Evolutionary conservation across 2,329 filamentous ascomycete genomes (phyloP), one percentile per base, ranked within the genome.

Genomic region (Aspergillus pseudotamarii): DNA sequence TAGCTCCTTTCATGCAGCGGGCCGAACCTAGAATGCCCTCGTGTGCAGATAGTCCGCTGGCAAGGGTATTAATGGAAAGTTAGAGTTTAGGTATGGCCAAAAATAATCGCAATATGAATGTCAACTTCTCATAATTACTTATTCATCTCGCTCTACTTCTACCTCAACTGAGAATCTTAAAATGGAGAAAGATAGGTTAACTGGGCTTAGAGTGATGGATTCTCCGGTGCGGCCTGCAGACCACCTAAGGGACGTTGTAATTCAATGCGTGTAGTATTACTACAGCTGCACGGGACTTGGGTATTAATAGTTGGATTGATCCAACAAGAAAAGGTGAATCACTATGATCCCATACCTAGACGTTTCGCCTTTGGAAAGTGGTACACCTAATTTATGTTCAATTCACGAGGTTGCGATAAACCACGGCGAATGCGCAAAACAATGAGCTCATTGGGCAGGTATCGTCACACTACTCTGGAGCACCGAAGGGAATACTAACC

Each of bases 1-100:
- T 82, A 68, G 61, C 60, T 26, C 48, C 26, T 19, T 50, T 50
- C 34, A 38, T 21, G 45, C 43, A 32, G 30, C 46, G 32, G 30
- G 19, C n/a, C 12, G n/a, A 51, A 51, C 48, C 48, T 51, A 32
- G 48, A 51, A 34, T 32, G 21, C 3, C 19, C 21, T 43, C 14
- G n/a, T 23, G 30, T 34, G 41, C 56, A 58, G 53, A 14, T 19
- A 41, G 19, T 32, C 48, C 4, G 34, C 36, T 26, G 32, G 53
- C 53, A 41, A 32, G 48, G 28, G 48, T 34, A 16, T 48, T 11
- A 30, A 16, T 32, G 16, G 14, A n/a, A 32, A 32, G n/a, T 51
- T 51, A 32, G 28, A 51, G 28, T 32, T 51, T 32, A 12, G 28
- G 16, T 30, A 28, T 36, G 6, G 14, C 26, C 14, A 19, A 30